Conservation (phyloP, 768 basidiomycete genomes). For the Pleurotus tuber-regium region DNA sequence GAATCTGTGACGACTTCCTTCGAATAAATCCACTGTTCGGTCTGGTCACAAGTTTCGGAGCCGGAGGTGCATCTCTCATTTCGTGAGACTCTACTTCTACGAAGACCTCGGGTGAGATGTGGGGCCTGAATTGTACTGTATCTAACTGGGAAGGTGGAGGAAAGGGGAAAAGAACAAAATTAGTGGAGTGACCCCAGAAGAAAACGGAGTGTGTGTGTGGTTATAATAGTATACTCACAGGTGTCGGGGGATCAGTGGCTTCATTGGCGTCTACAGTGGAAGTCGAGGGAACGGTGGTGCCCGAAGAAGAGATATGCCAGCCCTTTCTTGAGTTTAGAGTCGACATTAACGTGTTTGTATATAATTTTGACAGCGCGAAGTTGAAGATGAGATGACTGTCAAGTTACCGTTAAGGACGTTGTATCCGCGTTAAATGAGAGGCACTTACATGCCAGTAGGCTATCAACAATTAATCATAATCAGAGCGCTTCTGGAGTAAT, state of each 20-base stretch:
- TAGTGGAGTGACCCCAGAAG: no score
- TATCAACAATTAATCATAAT: conserved; percentile 1
- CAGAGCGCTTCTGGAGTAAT: neutral
- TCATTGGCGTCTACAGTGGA: no score
- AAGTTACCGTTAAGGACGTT: neutral
- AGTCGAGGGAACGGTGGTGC: conserved; percentile 3
- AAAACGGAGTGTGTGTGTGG: no score
- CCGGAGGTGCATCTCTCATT: neutral
- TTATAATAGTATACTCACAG: neutral
- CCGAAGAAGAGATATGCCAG: conserved; percentile 21
- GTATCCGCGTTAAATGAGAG: neutral
- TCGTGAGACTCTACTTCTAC: neutral
- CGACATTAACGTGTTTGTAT: conserved; percentile 38
- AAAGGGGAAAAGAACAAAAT: neutral
- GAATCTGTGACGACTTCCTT: neutral
- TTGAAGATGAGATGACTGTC: conserved; percentile 36
- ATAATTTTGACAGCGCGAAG: conserved; percentile 37
- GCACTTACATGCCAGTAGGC: conserved; percentile 24
- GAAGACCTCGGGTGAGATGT: neutral
- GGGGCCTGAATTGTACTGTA: neutral
- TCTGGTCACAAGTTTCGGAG: no score
- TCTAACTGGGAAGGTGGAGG: neutral
- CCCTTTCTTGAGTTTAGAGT: conserved; percentile 31
- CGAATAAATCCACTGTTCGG: neutral
- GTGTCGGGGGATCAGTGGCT: neutral